Conservation (phyloP, 208 protist genomes). For the Wallacemonas sp. region DNA sequence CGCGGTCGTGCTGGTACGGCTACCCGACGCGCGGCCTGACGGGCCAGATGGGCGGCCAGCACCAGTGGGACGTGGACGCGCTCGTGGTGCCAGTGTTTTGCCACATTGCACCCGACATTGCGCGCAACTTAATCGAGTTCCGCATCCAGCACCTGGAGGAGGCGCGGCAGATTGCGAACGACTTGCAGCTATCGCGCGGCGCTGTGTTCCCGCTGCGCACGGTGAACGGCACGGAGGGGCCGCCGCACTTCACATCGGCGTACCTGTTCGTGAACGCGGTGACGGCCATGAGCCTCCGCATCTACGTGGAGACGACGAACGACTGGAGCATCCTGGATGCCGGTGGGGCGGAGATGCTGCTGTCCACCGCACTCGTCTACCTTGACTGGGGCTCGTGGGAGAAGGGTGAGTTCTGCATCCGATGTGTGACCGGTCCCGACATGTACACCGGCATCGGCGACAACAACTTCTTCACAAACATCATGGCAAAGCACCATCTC, state of each 20-base stretch:
- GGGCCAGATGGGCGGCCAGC: conserved; percentile 68
- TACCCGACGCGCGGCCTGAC: conserved; percentile 81
- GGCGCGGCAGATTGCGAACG: conserved; percentile 67
- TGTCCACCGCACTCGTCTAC: conserved; percentile 82
- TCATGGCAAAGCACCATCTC: conserved; percentile 88
- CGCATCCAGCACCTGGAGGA: conserved; percentile 80
- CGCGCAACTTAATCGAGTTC: conserved; percentile 81
- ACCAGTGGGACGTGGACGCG: conserved; percentile 91
- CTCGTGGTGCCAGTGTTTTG: conserved; percentile 84
- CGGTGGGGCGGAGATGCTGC: conserved; percentile 82
- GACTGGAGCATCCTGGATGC: conserved; percentile 65
- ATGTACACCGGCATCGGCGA: conserved; percentile 85
- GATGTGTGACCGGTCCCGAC: conserved; percentile 85
- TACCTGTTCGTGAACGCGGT: conserved; percentile 89
- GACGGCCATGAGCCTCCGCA: conserved; percentile 72
- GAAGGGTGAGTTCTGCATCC: conserved; percentile 81
- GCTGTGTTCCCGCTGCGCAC: conserved; percentile 86
- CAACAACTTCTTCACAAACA: conserved; percentile 93
- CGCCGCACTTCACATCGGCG: conserved; percentile 65
- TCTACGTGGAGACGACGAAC: conserved; percentile 83
- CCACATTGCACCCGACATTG: conserved; percentile 74
- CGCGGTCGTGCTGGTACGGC: conserved; percentile 39
- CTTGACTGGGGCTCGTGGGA: conserved; percentile 88
- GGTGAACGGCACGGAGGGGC: conserved; percentile 78
- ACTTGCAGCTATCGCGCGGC: conserved; percentile 82